Evolutionary conservation across 2,329 filamentous ascomycete species (phyloP).

Genomic region (Exophiala xenobiotica): DNA sequence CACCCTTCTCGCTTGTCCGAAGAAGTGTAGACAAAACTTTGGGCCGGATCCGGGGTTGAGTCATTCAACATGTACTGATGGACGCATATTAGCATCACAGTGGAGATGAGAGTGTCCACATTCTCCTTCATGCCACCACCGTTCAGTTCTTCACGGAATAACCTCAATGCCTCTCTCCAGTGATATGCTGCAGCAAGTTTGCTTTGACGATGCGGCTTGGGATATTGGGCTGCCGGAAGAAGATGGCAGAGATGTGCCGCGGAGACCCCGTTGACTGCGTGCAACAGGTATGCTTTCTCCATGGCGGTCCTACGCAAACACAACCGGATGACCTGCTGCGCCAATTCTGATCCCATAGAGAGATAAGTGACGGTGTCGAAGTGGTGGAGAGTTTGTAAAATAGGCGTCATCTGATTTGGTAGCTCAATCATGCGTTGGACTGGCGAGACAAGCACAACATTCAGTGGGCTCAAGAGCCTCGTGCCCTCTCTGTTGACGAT

Average conservation of each 20-base stretch:
- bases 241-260: constrained; percentile 35
- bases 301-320: constrained; percentile 4
- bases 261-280: constrained; percentile 37
- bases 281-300: constrained; percentile 41
- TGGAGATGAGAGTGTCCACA: constrained; percentile 41
- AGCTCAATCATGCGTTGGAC: neutral
- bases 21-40: constrained; percentile 16
- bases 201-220: constrained; percentile 33
- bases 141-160: constrained; percentile 38
- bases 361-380: constrained; percentile 17
- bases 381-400: constrained; percentile 18
- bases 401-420: constrained; percentile 13
- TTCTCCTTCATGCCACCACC: constrained; percentile 33
- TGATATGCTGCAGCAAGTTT: constrained; percentile 34
- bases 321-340: constrained; percentile 11
- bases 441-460: neutral
- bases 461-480: constrained; percentile 1
- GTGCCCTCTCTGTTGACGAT: neutral
- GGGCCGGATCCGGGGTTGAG: neutral
- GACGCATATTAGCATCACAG: constrained; percentile 39
- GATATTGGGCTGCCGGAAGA: constrained; percentile 29
- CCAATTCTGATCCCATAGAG: constrained; percentile 17
- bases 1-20: neutral
- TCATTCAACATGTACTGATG: constrained; percentile 34
- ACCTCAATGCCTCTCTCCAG: constrained; percentile 39